Percentiles rank a stretch among this genome's conserved stretches.
Evolutionary conservation across 2,329 filamentous ascomycete genomes (phyloP).

Genomic region (Aurifilum marmelostoma): DNA sequence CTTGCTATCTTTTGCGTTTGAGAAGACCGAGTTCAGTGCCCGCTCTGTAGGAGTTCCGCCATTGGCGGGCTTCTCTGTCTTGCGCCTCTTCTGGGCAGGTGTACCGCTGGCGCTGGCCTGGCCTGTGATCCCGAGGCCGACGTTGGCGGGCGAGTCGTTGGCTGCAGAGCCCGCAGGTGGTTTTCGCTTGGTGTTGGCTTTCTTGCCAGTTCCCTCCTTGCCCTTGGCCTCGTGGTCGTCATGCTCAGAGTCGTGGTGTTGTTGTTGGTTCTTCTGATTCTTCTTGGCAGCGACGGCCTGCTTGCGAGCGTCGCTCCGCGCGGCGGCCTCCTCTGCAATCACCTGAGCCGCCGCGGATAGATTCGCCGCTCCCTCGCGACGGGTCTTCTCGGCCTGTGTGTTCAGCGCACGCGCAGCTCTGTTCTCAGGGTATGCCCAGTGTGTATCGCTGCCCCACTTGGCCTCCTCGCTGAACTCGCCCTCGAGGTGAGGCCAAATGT

Average conservation of each 20-base stretch:
- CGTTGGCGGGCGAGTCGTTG: slow-evolving; percentile 35
- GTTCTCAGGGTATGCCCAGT: slow-evolving; percentile 95
- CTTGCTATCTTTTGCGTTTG: slow-evolving; percentile 54
- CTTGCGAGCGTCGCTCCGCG: slow-evolving; percentile 81
- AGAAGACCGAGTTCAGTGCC: slow-evolving; percentile 63
- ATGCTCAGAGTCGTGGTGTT: slow-evolving; percentile 74
- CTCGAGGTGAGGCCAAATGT: slow-evolving; percentile 84
- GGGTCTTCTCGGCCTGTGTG: slow-evolving; percentile 70
- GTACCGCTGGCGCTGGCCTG: slow-evolving; percentile 53
- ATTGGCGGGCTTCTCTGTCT: slow-evolving; percentile 70
- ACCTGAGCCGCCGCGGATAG: slow-evolving; percentile 78
- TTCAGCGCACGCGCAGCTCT: slow-evolving; percentile 64
- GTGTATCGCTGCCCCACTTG: slow-evolving; percentile 84
- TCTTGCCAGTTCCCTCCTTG: slow-evolving; percentile 61
- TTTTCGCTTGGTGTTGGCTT: slow-evolving; percentile 67
- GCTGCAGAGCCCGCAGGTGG: slow-evolving; percentile 46
- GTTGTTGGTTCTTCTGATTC: slow-evolving; percentile 58
- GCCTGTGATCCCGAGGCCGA: slow-evolving; percentile 70
- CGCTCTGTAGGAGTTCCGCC: slow-evolving; percentile 64
- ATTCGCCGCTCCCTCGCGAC: slow-evolving; percentile 76
- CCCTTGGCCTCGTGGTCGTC: slow-evolving; percentile 66
- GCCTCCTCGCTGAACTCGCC: slow-evolving; percentile 92
- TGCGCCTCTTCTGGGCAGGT: slow-evolving; percentile 73
- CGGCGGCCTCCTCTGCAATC: slow-evolving; percentile 79
- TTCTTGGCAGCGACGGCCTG: slow-evolving; percentile 80